Percentiles rank a stretch among this genome's conserved stretches.
Conservation (phyloP, 257 asterid genomes). For the Asclepias syriaca region DNA sequence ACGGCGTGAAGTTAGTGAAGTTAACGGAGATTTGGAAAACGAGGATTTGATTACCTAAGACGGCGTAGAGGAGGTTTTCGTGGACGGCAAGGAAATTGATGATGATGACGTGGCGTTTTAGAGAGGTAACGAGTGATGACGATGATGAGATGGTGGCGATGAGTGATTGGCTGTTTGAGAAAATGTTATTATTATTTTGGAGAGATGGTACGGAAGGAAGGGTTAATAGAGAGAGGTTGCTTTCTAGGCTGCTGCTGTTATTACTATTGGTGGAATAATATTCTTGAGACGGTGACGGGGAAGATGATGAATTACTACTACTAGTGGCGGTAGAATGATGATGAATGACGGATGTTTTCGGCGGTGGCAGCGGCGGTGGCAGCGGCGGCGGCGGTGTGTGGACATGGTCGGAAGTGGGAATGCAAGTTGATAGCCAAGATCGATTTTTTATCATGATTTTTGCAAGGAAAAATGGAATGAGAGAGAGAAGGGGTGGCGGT, state of each 20-base stretch:
- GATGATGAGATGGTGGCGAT: slow-evolving; percentile 21
- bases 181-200: slow-evolving; percentile 37
- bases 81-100: slow-evolving; percentile 45
- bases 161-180: slow-evolving; percentile 27
- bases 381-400: slow-evolving; percentile 11
- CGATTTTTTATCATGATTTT: slow-evolving; percentile 38
- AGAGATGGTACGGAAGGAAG: slow-evolving; percentile 82
- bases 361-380: slow-evolving; percentile 13
- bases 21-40: slow-evolving; percentile 34
- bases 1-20: slow-evolving; percentile 12
- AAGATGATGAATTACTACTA: slow-evolving; percentile 26
- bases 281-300: slow-evolving; percentile 33
- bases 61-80: slow-evolving; percentile 62
- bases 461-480: slow-evolving; percentile 8
- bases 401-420: slow-evolving; percentile 25
- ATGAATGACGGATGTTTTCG: slow-evolving; percentile 1
- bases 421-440: slow-evolving; percentile 47
- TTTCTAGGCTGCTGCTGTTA: slow-evolving; percentile 39
- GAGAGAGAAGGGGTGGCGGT: not conserved
- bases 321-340: slow-evolving; percentile 9
- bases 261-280: slow-evolving; percentile 16
- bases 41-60: slow-evolving; percentile 46
- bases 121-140: slow-evolving; percentile 24
- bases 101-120: slow-evolving; percentile 29
- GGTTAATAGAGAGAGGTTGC: slow-evolving; percentile 63